Evolutionary conservation across 495 filamentous ascomycete genomes (phyloP), one percentile per base, ranked within the genome.

Genomic region (Trichoderma erinaceum): DNA sequence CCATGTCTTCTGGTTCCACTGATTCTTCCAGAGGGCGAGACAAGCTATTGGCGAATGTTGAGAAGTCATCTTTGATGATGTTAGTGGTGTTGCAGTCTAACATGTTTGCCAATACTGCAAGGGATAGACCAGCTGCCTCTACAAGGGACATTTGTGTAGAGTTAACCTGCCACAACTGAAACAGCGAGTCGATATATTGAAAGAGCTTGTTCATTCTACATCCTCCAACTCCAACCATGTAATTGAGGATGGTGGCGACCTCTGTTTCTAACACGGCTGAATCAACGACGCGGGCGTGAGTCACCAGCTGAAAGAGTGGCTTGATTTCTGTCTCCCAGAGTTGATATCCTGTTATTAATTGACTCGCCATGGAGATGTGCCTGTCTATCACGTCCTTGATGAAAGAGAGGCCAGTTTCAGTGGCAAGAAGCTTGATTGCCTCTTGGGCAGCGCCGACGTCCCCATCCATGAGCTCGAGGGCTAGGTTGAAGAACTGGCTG

Each of bases 11-110:
- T 18, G 56, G 25, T 16, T 61, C 25, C 13, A 4, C 25, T 11
- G 23, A 11, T 7, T 61, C 29, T 12, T 32, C 56, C 25, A 61
- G 16, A 13, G 16, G 56, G 29, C 23, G 23, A 4, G 27, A 12
- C 65, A 71, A 46, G 43, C 48, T 46, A 7, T 50, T 46, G 15
- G 56, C 65, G 4, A 72, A 16, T 18, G 58, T 29, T 5, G 38
- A 46, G 64, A 75, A 76, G 8, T 67, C 72, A 5, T 75, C 71
- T 29, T 75, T 72, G 46, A 77, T 61, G 5, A 78, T 78, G 50
- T 73, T 76, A 16, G 63, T 74, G 4, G 77, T 77, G 56, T 77
- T 77, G 68, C 73, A 76, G 35, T 78, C 76, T 43, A 79, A 64
- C 65, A 78, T 72, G 18, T 68, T 74, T 13, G 73, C 65, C 16